Conservation (phyloP, 352 stramenopile genomes). For the Phytophthora pistaciae region DNA sequence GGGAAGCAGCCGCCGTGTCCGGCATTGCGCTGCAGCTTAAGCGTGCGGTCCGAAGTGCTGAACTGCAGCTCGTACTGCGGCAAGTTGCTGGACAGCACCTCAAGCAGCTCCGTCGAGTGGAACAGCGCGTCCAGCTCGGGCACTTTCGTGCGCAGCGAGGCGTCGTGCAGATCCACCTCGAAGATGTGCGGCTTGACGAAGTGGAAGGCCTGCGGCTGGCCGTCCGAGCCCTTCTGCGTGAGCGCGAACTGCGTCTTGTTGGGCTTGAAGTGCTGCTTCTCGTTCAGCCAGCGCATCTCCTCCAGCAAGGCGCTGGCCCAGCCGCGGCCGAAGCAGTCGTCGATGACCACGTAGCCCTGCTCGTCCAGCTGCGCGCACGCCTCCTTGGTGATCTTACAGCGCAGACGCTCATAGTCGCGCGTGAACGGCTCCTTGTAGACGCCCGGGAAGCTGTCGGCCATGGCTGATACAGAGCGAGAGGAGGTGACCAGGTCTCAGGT, state of each 20-base stretch:
- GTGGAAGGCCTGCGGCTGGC: slow-evolving; percentile 48
- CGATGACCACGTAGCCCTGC: slow-evolving; percentile 68
- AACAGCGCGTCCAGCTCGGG: slow-evolving; percentile 74
- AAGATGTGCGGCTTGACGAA: slow-evolving; percentile 89
- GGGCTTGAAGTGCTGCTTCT: slow-evolving; percentile 62
- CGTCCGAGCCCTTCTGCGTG: slow-evolving; percentile 42
- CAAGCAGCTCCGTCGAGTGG: slow-evolving; percentile 63
- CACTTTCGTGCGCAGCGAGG: slow-evolving; percentile 54
- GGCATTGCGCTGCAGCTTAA: slow-evolving; percentile 86
- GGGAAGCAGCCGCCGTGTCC: slow-evolving; percentile 82
- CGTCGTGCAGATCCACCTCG: slow-evolving; percentile 84
- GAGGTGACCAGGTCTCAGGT: slow-evolving; percentile 1
- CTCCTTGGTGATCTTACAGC: slow-evolving; percentile 51
- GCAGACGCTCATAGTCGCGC: slow-evolving; percentile 62
- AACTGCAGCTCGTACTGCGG: slow-evolving; percentile 68
- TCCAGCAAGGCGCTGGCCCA: slow-evolving; percentile 68
- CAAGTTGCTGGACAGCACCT: slow-evolving; percentile 57
- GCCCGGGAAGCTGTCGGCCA: slow-evolving; percentile 45
- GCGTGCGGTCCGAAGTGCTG: slow-evolving; percentile 61
- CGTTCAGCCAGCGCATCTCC: slow-evolving; percentile 72
- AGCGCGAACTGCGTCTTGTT: slow-evolving; percentile 88
- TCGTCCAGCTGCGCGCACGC: slow-evolving; percentile 56
- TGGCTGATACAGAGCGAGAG: background rate
- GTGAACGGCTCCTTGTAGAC: slow-evolving; percentile 59
- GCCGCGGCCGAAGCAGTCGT: slow-evolving; percentile 69